A percentile compares a stretch with the other conserved stretches of the same genome.
Evolutionary conservation across 2,329 filamentous ascomycete genomes (phyloP).

Genomic region (Phyllosticta citriasiana): DNA sequence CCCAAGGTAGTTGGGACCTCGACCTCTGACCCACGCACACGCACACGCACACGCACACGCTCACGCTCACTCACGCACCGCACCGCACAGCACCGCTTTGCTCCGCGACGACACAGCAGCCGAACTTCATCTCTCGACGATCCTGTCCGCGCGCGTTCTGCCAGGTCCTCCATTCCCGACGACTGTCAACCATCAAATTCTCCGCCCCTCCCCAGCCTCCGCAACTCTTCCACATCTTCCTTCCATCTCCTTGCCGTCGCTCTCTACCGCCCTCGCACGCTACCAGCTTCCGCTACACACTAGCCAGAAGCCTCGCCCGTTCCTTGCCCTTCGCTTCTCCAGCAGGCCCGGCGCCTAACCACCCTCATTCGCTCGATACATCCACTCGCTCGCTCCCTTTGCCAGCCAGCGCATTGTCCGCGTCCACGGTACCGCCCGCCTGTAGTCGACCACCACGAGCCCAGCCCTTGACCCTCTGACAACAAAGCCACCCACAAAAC

Average conservation of each 20-base stretch:
- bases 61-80: too few species aligned
- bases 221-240: not conserved
- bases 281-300: not conserved
- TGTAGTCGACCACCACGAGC: not conserved
- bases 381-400: not conserved
- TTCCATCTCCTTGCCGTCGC: not conserved
- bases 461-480: not conserved
- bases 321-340: constrained; percentile 8
- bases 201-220: not conserved
- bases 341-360: constrained; percentile 8
- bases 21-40: too few species aligned
- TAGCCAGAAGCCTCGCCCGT: not conserved
- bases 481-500: not conserved
- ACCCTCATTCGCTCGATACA: constrained; percentile 10
- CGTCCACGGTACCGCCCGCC: not conserved
- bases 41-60: too few species aligned
- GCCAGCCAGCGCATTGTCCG: not conserved
- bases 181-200: not conserved
- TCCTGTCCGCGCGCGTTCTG: not conserved
- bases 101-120: not conserved
- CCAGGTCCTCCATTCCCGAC: not conserved
- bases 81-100: too few species aligned
- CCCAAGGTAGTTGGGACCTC: too few species aligned
- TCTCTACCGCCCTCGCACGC: not conserved
- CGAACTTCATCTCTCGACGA: not conserved